Conservation (phyloP, 768 basidiomycete genomes). For the Xerocomellus chrysenteron region DNA sequence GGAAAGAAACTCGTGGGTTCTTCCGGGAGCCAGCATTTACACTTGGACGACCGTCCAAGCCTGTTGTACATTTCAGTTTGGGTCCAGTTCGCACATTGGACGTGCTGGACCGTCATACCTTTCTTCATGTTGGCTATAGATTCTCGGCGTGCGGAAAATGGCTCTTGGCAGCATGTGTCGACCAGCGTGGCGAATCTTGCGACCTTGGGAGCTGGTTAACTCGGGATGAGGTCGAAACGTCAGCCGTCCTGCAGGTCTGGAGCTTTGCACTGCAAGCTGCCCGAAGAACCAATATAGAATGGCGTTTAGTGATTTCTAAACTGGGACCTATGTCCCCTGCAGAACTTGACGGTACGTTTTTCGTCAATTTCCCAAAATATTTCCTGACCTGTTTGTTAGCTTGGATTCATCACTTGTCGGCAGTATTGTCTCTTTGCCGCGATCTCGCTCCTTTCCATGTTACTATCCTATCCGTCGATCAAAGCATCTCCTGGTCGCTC, state of each 20-base stretch:
- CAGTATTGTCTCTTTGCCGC: slow-evolving; percentile 35
- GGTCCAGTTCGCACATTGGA: slow-evolving; percentile 45
- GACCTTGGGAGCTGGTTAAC: slow-evolving; percentile 66
- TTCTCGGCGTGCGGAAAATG: slow-evolving; percentile 69
- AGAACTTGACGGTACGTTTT: slow-evolving; percentile 65
- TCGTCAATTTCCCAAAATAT: background rate
- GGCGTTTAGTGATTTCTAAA: slow-evolving; percentile 74
- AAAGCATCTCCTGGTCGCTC: slow-evolving; percentile 59
- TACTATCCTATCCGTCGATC: slow-evolving; percentile 58
- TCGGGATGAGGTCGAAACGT: slow-evolving; percentile 46
- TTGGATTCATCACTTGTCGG: slow-evolving; percentile 58
- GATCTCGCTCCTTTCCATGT: slow-evolving; percentile 58
- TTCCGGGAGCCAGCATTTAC: slow-evolving; percentile 69
- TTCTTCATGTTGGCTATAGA: slow-evolving; percentile 77
- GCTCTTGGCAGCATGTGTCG: slow-evolving; percentile 72
- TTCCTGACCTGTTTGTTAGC: slow-evolving; percentile 41
- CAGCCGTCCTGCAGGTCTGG: slow-evolving; percentile 65
- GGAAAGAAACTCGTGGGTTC: slow-evolving; percentile 42
- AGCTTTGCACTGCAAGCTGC: slow-evolving; percentile 63
- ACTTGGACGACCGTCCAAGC: slow-evolving; percentile 47
- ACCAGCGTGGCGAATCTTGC: slow-evolving; percentile 76
- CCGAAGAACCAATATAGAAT: slow-evolving; percentile 68
- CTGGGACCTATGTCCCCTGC: slow-evolving; percentile 55
- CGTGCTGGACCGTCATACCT: slow-evolving; percentile 53
- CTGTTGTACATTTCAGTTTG: slow-evolving; percentile 38